Conservation (phyloP, 176 grass and related monocot genomes). For the Juncus effusus region DNA sequence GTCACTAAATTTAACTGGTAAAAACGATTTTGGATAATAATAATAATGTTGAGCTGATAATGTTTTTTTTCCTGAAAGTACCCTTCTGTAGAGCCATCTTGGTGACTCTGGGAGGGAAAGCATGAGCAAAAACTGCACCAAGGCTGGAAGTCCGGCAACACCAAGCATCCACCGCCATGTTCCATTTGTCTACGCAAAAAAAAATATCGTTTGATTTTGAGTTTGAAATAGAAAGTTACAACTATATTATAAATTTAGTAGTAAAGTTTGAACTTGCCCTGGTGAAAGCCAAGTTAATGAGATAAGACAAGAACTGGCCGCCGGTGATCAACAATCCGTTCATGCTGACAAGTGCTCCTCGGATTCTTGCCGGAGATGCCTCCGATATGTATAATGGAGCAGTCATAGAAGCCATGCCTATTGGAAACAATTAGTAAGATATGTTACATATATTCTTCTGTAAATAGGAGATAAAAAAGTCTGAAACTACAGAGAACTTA, state of each 20-base stretch:
- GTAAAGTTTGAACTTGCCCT: constrained; percentile 24
- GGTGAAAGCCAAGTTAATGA: constrained; percentile 84
- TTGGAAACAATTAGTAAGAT: too few species aligned
- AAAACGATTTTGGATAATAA: not conserved
- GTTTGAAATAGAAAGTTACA: not conserved
- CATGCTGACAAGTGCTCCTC: constrained; percentile 80
- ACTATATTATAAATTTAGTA: not conserved
- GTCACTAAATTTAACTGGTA: not conserved
- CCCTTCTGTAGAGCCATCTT: constrained; percentile 32
- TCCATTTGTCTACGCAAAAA: constrained; percentile 43
- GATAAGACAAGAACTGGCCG: constrained; percentile 82
- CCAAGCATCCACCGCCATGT: constrained; percentile 97
- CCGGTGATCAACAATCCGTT: constrained; percentile 84
- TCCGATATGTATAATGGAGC: constrained; percentile 84
- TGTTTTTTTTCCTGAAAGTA: constrained; percentile 35
- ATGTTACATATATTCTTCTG: too few species aligned
- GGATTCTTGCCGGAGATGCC: constrained; percentile 62
- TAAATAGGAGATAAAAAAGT: too few species aligned
- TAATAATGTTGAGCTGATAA: not conserved
- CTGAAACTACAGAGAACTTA: too few species aligned
- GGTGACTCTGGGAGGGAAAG: constrained; percentile 48
- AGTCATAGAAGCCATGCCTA: constrained; percentile 72
- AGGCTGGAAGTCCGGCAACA: constrained; percentile 60
- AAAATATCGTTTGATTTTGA: not conserved
- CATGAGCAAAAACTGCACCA: constrained; percentile 69